Base-by-base conservation (phyloP, 306 rosid species). In the Cucumis hystrix region DNA sequence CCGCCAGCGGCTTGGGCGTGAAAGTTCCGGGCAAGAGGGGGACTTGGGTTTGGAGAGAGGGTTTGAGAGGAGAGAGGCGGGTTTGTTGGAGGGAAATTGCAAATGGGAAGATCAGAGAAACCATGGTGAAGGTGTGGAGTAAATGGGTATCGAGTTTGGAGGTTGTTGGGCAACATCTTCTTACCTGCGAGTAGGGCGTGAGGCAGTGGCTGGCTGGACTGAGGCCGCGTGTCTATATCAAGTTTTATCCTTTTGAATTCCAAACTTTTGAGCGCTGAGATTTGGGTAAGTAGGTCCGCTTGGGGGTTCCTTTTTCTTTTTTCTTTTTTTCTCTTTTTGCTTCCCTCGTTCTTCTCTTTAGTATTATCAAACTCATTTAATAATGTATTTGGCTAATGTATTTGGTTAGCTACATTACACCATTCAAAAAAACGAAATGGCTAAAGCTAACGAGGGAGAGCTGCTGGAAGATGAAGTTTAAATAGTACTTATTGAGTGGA, bases 21-120 rank as follows among this genome's bases (percentile, higher is more conserved):
- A 81, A 79, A 65, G 77, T 89, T 59, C 69, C 83, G 62, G 89
- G 58, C 63, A 78, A 81, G 84, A 89, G 78, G 77, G 80, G 78
- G 77, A 85, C 35, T 54, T 65, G 45, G 77, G 54, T 63, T 37
- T 58, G 78, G 14, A 73, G 21, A 72, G 76, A 25, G 79, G 85
- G 77, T 85, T 84, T 90, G 11, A 75, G 60, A 63, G 90, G 82
- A 56, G 80, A 78, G 84, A 81, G 79, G 63, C 71, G 30, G 58
- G 63, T 79, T 2, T 80, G 86, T 78, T 84, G 87, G 74, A 87
- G 83, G 17, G 87, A 83, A 76, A 83, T 73, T 45, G 93, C 60
- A 54, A 82, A 80, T 63, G 94, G 85, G 75, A 79, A 83, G 65
- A 87, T 86, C 17, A 90, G 77, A 54, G 92, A 84, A 71, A 89